Conservation (phyloP, 179 eudicot genomes). For the Sideroxylon spinosum region DNA sequence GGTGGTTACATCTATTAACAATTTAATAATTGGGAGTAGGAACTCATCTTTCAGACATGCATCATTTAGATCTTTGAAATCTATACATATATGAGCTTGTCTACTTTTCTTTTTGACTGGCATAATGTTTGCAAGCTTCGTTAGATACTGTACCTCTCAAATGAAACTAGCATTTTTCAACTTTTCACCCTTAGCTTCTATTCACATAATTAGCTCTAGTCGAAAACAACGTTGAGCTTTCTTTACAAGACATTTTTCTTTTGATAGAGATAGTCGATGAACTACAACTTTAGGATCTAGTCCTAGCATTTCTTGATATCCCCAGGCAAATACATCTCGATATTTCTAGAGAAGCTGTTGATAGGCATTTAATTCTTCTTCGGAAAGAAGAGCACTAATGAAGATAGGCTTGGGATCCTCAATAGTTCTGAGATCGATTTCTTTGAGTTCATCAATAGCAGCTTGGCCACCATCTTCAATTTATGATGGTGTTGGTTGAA, state of each 20-base stretch:
- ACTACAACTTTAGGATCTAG: neutral
- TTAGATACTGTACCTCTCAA: too few relatives aligned
- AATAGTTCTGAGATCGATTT: neutral
- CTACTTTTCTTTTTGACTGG: too few relatives aligned
- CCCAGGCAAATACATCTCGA: too few relatives aligned
- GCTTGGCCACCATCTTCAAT: constrained; percentile 14
- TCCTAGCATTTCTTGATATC: neutral
- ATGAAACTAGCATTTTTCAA: too few relatives aligned
- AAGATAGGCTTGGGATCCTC: constrained; percentile 2
- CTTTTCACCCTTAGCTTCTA: neutral
- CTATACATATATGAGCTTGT: too few relatives aligned
- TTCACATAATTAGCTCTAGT: neutral
- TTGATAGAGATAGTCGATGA: neutral
- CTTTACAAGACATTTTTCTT: neutral
- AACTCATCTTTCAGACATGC: too few relatives aligned
- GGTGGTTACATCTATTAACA: too few relatives aligned
- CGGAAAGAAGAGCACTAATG: neutral
- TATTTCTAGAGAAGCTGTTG: neutral
- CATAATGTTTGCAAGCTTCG: too few relatives aligned
- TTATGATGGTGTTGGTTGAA: neutral
- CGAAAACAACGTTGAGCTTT: neutral
- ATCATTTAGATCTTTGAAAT: too few relatives aligned
- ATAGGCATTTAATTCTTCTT: neutral
- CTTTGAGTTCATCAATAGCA: constrained; percentile 2
- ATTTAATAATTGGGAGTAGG: too few relatives aligned